Evolutionary conservation across 805 yeast genomes (phyloP), one percentile per base, ranked within the genome.

Genomic region (Lachancea nothofagi): DNA sequence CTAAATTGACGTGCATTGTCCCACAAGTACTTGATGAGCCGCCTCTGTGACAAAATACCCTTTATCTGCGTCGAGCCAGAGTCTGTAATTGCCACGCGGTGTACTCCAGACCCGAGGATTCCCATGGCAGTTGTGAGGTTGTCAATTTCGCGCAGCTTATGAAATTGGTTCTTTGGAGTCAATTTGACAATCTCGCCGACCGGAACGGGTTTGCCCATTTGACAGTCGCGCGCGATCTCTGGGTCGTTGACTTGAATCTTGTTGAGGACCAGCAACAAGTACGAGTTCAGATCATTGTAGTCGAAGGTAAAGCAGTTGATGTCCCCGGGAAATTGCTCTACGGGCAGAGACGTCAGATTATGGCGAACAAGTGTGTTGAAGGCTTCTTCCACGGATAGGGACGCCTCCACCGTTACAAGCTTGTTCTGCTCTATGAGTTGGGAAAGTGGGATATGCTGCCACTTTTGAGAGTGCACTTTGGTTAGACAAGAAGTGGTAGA

Each of bases 51-150:
- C 33, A 93, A 69, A 9, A 90, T 77, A 42, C 97, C 97, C 2
- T 83, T 77, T 36, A 89, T 78, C 44, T 71, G 70, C 18, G 74
- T 69, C 35, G 68, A 62, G 34, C 68, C 71, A 13, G 65, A 61
- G 55, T 77, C 69, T 17, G 82, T 72, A 41, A 89, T 84, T 8
- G 97, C 96, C 15, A 90, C 77, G 57, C 98, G 73, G 65, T 93
- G 98, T 3, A 89, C 96, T 15, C 98, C 98, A 28, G 84, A 77
- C n/a, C 97, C 97, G 45, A 90, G 69, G 9, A 84, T 78, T 60
- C 87, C 94, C 51, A 85, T 83, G 2, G 86, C 96, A 4, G 77
- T 72, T 29, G 80, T 71, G 38, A 90, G 66, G 15, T 79, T 75
- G 41, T 82, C 88, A 13, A 69, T 56, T 51, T 85, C 88, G 31